Evolutionary conservation across 331 rosid species (phyloP), one percentile per base, ranked within the genome.

Genomic region (Phaseolus coccineus): DNA sequence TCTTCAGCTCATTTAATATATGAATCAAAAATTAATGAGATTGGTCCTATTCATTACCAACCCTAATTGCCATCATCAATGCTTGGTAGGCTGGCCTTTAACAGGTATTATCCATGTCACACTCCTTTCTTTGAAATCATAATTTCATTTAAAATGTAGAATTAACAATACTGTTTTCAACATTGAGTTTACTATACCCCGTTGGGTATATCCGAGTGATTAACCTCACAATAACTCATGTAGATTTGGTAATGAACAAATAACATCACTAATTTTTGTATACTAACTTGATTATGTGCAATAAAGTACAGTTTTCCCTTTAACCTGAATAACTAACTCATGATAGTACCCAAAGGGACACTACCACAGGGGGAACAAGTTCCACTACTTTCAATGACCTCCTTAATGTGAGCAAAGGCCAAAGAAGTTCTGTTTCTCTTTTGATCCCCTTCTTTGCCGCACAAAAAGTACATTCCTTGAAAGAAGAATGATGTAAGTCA

Each of bases 401-500:
- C 28, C 69, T 61, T 37, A 11, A 77, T 44, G 69, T 13, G 30
- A 56, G 77, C 15, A 31, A 2, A 39, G 51, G 70, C 31, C 66
- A 27, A 1, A 19, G 31, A 33, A 19, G 51, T 28, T 33, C 12
- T 16, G 28, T 56, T 8, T 12, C 5, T 10, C 65, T 27, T 7
- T 8, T 48, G 68, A 8, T 50, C 19, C 46, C 37, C 68, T 48
- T 75, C 25, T 71, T 71, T 78, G 59, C 46, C 33, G 65, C 68
- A 73, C 39, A 56, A 35, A 78, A 69, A 31, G n/a, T 11, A 25
- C 57, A 37, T 11, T 33, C 42, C 37, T 56, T 35, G 46, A 51
- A 73, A 73, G 69, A 61, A 78, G 56, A 42, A 71, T 30, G 51
- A 42, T 28, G 19, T 4, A 47, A 74, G 35, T 82, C 69, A 82